Evolutionary conservation across 2,329 filamentous ascomycete species (phyloP), one percentile per base, ranked within the genome.

Genomic region (Fusarium tanahbumbuense): DNA sequence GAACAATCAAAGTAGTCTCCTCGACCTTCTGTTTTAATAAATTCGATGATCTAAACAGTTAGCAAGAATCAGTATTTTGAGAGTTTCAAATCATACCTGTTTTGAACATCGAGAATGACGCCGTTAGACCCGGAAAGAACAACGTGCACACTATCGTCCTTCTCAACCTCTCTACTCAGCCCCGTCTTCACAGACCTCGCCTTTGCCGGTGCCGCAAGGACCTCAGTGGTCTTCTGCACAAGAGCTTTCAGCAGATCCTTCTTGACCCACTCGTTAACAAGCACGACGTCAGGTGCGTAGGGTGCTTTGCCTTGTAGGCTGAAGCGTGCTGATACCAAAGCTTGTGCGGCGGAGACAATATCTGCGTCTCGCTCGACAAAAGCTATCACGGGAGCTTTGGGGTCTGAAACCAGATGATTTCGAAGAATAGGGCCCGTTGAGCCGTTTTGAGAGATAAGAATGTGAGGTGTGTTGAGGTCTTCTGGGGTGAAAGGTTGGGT

Each of bases 261-360:
- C 45, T 73, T 74, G 6, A 73, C 67, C 58, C 63, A 74, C 18
- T 74, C 72, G 4, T 74, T 74, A 2, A 74, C 72, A 0, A 73
- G 52, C 0, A 74, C 67, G 0, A 74, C 47, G 3, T 74, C 72
- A 11, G 72, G 72, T 0, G 72, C 72, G 22, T 74, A 74, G 0
- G 71, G 64, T 0, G 72, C 65, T 45, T 60, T 73, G 3, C 72
- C 72, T 8, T 60, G 56, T 0, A 73, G 40, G 5, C 56, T 57
- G 12, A 74, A 74, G 1, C 72, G 69, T 4, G 72, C 55, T 0
- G 67, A 55, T 3, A 70, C 52, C 0, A 74, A 54, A 1, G 64
- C 67, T 20, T 65, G 66, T 6, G 72, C 72, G 2, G 72, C 72
- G 1, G 55, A 47, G 16, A 67, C 45, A 6, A 74, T 56, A 0